Base-by-base conservation (phyloP, 208 protist genomes). In the Trypanosoma mega region DNA sequence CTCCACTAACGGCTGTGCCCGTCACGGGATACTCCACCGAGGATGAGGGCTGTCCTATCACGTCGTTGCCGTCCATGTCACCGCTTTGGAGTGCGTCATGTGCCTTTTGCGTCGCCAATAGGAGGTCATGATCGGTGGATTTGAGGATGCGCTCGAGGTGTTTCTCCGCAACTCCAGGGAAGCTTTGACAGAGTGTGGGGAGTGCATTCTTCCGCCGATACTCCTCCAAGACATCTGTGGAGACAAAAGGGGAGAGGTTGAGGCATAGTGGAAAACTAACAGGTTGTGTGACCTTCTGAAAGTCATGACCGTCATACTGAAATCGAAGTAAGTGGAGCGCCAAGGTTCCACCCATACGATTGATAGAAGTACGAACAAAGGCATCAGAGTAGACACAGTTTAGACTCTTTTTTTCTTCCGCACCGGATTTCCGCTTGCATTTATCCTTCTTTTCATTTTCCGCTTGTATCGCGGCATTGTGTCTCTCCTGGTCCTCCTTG, bases 321-420 rank as follows among this genome's bases (percentile, higher is more conserved):
- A 95, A 95, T 45, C 88, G 84, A 30, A 95, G 70, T 16, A 95
- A 60, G 57, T 95, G 85, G 11, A 95, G 39, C 16, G 77, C 88
- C 5, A 95, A 52, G 43, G 76, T 85, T 12, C 76, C 85, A 34
- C 85, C 85, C 6, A 95, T 63, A 5, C 64, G 65, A 9, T 78
- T 80, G 18, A 95, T 76, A 30, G 45, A 74, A 2, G 75, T 85
- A 53, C 58, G 50, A 33, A 92, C 81, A 44, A 75, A 67, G 1
- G 88, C 88, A 33, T 92, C 83, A n/a, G 64, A 61, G 51, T 95
- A 95, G 8, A 95, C 33, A 50, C 80, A 87, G 59, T 92, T 63
- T 21, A 61, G 49, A 31, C 57, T 63, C 8, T 45, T 71, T 58
- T 78, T 87, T 27, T 78, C 71, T 16, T 63, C 64, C 1, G 52